Evolutionary conservation across 2,329 filamentous ascomycete species (phyloP).

Genomic region (Cordyceps cateniannulata): DNA sequence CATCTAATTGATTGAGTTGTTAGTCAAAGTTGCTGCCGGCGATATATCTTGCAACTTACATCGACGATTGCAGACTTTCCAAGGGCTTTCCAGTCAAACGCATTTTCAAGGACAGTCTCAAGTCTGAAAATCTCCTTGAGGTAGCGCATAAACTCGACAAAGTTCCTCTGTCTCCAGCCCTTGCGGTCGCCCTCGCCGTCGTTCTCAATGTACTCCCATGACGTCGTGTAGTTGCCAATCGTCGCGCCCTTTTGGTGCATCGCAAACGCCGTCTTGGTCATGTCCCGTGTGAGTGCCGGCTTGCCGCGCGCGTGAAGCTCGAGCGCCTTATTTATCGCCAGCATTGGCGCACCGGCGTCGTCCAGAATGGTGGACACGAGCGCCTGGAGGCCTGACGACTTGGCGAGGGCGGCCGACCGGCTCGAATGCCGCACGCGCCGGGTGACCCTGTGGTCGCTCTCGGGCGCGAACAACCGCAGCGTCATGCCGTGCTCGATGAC

Average conservation of each 20-base stretch:
- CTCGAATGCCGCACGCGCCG: constrained; percentile 29
- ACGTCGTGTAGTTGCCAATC: constrained; percentile 25
- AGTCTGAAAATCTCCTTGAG: constrained; percentile 33
- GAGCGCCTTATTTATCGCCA: constrained; percentile 28
- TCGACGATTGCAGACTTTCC: constrained; percentile 33
- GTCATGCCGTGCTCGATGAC: constrained; percentile 33
- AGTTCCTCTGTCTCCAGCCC: constrained; percentile 33
- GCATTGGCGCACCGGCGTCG: constrained; percentile 31
- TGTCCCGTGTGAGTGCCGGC: constrained; percentile 25
- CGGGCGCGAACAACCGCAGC: constrained; percentile 29
- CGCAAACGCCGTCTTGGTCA: constrained; percentile 31
- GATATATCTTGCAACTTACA: constrained; percentile 24
- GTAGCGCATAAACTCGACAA: constrained; percentile 34
- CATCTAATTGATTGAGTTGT: constrained; percentile 22
- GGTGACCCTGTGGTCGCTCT: constrained; percentile 19
- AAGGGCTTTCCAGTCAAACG: constrained; percentile 30
- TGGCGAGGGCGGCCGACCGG: constrained; percentile 31
- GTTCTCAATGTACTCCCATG: constrained; percentile 35
- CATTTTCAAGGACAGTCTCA: constrained; percentile 26
- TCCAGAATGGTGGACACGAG: constrained; percentile 32
- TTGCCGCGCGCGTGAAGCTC: constrained; percentile 25
- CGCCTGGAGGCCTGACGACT: constrained; percentile 26
- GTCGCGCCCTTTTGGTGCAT: constrained; percentile 27
- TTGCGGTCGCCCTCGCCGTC: constrained; percentile 32
- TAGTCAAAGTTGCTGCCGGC: neutral